These are phyloP conservation scores for Suhomyces bolitotheri DNA, from an alignment of 1,139 yeast species.

Conservation along the genomic window DNA sequence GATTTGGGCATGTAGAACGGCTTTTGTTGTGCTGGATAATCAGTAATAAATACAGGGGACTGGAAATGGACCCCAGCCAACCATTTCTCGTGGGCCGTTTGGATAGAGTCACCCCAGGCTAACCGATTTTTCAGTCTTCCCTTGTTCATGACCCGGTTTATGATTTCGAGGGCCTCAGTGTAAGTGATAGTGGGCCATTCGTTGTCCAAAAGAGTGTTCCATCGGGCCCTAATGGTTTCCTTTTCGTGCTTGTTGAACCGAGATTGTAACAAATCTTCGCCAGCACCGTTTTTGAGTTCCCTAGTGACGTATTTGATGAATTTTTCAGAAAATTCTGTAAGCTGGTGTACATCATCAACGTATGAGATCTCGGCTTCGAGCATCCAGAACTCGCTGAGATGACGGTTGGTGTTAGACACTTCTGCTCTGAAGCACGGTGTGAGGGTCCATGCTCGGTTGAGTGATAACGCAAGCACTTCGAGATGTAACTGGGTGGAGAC, in stretches of 20 bases:
- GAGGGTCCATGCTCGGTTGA: constrained; percentile 83
- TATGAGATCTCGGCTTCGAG: constrained; percentile 87
- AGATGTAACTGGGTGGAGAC: constrained; percentile 92
- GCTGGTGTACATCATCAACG: constrained; percentile 53
- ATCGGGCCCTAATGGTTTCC: constrained; percentile 20
- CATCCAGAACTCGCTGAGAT: constrained; percentile 97
- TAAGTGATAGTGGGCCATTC: constrained; percentile 78
- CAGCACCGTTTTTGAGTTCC: constrained; percentile 33
- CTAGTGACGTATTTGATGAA: constrained; percentile 63
- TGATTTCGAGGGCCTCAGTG: constrained; percentile 61
- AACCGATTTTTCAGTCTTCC: constrained; percentile 26
- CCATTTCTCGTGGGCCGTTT: constrained; percentile 90
- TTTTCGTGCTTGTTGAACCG: constrained; percentile 39
- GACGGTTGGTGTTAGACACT: constrained; percentile 85
- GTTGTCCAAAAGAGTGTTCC: constrained; percentile 32
- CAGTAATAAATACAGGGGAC: constrained; percentile 85
- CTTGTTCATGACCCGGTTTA: constrained; percentile 40
- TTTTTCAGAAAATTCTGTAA: constrained; percentile 65
- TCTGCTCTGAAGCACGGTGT: constrained; percentile 96
- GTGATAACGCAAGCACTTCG: constrained; percentile 74
- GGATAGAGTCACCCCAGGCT: constrained; percentile 72
- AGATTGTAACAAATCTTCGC: constrained; percentile 45
- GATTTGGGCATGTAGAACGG: constrained; percentile 86
- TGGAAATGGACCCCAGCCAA: constrained; percentile 68
- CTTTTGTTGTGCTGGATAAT: constrained; percentile 76